Evolutionary conservation across 2,329 filamentous ascomycete genomes (phyloP), one percentile per base, ranked within the genome.

Genomic region (Trichothecium sympodiale): DNA sequence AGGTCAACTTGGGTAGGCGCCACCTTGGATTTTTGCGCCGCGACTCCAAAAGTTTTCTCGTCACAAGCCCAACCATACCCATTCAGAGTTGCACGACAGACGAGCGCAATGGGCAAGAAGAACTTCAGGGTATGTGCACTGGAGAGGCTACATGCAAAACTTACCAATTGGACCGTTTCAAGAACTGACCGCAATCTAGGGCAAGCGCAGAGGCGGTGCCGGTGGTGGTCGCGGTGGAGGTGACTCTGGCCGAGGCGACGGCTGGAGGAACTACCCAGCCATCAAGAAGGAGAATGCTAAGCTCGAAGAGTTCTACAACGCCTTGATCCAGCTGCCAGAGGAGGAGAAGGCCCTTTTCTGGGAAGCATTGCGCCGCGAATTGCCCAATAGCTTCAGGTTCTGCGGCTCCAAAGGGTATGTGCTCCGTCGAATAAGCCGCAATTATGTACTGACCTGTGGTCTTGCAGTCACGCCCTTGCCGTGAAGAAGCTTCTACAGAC

Each of bases 371-470:
- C 76, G 78, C 51, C 76, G 80, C 44, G 88, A 96, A 54, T 67
- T 98, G 34, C 91, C 91, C 38, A 96, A 95, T 65, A 95, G 88
- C 60, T 98, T 96, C 67, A 79, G 91, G 42, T 98, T 98, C 63
- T 93, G 87, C 41, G 91, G 91, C 27, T 95, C 87, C 32, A 93
- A 89, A 69, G 84, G 85, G 80, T 85, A 68, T 17, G 58, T 52
- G 13, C 8, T 8, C 9, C 13, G 8, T 10, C 30, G 23, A 29
- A 9, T n/a, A 15, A 8, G 17, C 34, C 34, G 35, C 23, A 27
- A 27, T n/a, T n/a, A 10, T 8, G 14, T 38, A 41, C 34, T 40
- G 36, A 44, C 34, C 31, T 47, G 39, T 40, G 38, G 29, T 14
- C 15, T 31, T 47, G 17, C 48, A 86, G 82, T 43, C 89, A 98